Base-by-base conservation (phyloP, 768 basidiomycete genomes). In the Lactarius quietus region DNA sequence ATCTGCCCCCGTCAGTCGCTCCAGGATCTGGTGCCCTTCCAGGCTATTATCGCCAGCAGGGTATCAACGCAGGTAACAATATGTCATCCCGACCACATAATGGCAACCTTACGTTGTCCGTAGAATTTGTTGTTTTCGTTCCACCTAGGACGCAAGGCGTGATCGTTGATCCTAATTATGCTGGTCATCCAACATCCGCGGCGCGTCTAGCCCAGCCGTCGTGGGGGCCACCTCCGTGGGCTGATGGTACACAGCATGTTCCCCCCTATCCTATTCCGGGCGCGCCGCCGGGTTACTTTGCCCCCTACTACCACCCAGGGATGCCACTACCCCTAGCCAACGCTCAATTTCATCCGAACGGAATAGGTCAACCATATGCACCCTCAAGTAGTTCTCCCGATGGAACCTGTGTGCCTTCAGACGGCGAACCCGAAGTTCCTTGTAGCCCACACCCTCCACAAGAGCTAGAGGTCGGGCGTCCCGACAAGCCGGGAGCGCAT, bases 21-120 rank as follows among this genome's bases (percentile, higher is more conserved):
- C 77, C 84, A 54, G 72, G 76, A 12, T 69, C 72, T 1, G 74
- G 75, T n/a, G 53, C 66, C 31, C 71, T 76, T n/a, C 82, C 83
- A 23, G 84, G 82, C 68, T 88, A 89, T 73, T 89, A 89, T 72
- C 83, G 86, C 39, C 83, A 82, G 71, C 87, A 89, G 67, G 86
- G 86, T 26, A 78, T 80, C 59, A 81, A 76, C 23, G 71, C 78
- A 57, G 78, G 84, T 79, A 74, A 70, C 76, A 74, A 28, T 9
- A 15, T 29, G 43, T 5, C 45, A 51, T 38, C 23, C 59, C 28
- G 4, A 18, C 15, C 35, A 26, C 51, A 15, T 36, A 23, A 36
- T 39, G 58, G 17, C 28, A 43, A 52, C 57, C 62, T 65, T 62
- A 64, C 28, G 43, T 28, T 15, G 1, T 51, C 33, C 31, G 28